Conservation (phyloP, 2,329 filamentous ascomycete genomes). For the Aspergillus floridensis region DNA sequence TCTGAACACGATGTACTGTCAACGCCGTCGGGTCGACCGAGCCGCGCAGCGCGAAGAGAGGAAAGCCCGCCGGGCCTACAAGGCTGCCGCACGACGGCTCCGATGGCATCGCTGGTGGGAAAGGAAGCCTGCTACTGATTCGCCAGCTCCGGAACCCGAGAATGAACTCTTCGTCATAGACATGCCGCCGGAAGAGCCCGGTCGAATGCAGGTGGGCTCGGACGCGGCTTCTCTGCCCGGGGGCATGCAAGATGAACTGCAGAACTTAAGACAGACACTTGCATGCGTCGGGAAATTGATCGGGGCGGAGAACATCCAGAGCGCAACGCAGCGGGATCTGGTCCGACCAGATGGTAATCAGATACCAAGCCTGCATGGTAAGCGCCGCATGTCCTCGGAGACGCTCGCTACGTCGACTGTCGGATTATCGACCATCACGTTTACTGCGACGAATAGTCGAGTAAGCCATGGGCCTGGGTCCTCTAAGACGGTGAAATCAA, state of each 20-base stretch:
- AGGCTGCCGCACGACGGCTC: slow-evolving; percentile 52
- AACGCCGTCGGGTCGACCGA: slow-evolving; percentile 51
- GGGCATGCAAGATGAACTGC: slow-evolving; percentile 50
- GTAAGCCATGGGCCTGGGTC: slow-evolving; percentile 29
- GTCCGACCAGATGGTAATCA: slow-evolving; percentile 2
- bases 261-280: slow-evolving; percentile 52
- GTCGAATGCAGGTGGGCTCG: slow-evolving; percentile 7
- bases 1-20: slow-evolving; percentile 41
- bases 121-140: slow-evolving; percentile 27
- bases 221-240: slow-evolving; percentile 43
- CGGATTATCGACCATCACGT: slow-evolving; percentile 26
- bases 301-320: slow-evolving; percentile 22
- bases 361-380: slow-evolving; percentile 12
- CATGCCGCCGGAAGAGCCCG: slow-evolving; percentile 44
- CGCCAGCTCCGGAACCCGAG: slow-evolving; percentile 36
- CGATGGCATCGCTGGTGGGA: slow-evolving; percentile 53
- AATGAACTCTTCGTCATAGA: slow-evolving; percentile 18
- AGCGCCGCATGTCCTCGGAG: slow-evolving; percentile 9
- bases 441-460: slow-evolving; percentile 27
- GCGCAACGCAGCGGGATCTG: background rate
- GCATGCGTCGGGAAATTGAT: slow-evolving; percentile 53
- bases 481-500: slow-evolving; percentile 27
- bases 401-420: slow-evolving; percentile 23
- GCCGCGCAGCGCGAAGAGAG: slow-evolving; percentile 56
- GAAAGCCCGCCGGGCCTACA: slow-evolving; percentile 51